These are phyloP conservation scores for Geotrichum bryndzae DNA, from an alignment of 1,139 yeast genomes.

Conservation along the genomic window DNA sequence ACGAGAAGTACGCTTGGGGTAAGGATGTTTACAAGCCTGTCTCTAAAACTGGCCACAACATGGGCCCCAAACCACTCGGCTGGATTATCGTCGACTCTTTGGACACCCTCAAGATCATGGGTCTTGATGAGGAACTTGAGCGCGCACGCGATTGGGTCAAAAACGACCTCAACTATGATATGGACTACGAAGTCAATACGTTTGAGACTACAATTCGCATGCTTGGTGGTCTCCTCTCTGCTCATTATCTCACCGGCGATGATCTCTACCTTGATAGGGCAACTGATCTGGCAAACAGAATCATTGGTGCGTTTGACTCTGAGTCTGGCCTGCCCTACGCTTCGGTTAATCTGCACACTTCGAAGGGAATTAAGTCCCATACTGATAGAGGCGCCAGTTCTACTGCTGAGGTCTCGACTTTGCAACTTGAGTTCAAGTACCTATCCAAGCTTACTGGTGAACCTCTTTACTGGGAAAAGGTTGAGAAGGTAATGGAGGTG, in stretches of 20 bases:
- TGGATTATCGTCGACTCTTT: conserved; percentile 92
- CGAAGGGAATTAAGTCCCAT: conserved; percentile 55
- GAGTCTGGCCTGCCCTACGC: conserved; percentile 69
- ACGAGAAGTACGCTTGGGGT: conserved; percentile 80
- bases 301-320: conserved; percentile 60
- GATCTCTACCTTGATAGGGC: conserved; percentile 74
- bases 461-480: conserved; percentile 66
- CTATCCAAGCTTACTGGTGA: conserved; percentile 78
- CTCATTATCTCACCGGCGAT: conserved; percentile 65
- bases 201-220: conserved; percentile 92
- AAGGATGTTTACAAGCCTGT: conserved; percentile 62
- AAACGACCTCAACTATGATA: conserved; percentile 50
- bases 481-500: conserved; percentile 60
- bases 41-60: conserved; percentile 56
- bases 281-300: conserved; percentile 52
- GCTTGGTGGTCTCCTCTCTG: conserved; percentile 87
- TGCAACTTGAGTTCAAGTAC: conserved; percentile 85
- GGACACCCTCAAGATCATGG: conserved; percentile 83
- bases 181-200: conserved; percentile 71
- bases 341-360: conserved; percentile 64
- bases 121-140: conserved; percentile 55
- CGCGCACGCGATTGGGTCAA: conserved; percentile 73
- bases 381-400: conserved; percentile 67
- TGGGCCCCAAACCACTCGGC: conserved; percentile 82
- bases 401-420: conserved; percentile 85